A percentile compares a stretch with the other conserved stretches of the same genome.
phyloP scores from a whole-genome alignment of 2,329 filamentous ascomycete species.

The Karstenula rhodostoma region DNA sequence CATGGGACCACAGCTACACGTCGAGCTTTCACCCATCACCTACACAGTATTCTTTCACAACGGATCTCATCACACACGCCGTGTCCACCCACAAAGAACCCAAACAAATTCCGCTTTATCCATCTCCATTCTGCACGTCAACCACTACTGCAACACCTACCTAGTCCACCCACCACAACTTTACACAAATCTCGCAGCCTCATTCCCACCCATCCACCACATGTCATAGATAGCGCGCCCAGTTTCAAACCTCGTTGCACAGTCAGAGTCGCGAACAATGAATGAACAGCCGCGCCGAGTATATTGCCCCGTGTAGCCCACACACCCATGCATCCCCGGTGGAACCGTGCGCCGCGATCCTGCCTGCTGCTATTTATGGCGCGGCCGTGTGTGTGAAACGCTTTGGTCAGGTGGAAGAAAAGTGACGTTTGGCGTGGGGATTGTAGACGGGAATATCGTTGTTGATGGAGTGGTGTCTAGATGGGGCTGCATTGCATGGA shows the following conservation, averaged over 20 bases:
- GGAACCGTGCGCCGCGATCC: conserved; percentile 7
- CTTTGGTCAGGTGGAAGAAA: not conserved
- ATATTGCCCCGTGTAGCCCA: conserved; percentile 3
- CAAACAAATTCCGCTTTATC: too few relatives aligned
- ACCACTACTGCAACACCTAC: too few relatives aligned
- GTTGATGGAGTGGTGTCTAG: not conserved
- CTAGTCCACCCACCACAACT: too few relatives aligned
- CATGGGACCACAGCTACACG: not conserved
- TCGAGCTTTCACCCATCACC: too few relatives aligned
- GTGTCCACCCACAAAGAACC: too few relatives aligned
- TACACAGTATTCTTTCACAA: too few relatives aligned
- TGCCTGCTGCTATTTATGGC: conserved; percentile 9
- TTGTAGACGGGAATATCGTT: not conserved
- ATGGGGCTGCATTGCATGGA: not conserved
- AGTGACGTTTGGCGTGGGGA: too few relatives aligned
- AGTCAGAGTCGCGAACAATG: not conserved
- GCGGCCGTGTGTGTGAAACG: not conserved
- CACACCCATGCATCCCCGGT: conserved; percentile 3
- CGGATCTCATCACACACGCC: too few relatives aligned
- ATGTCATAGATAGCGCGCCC: not conserved
- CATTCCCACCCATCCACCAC: not conserved
- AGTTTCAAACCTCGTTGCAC: not conserved
- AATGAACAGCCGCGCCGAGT: not conserved
- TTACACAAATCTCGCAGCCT: not conserved
- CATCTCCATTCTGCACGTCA: too few relatives aligned